phyloP scores from a whole-genome alignment of 1,139 yeast species.

The Debaryomyces psychrophilus region DNA sequence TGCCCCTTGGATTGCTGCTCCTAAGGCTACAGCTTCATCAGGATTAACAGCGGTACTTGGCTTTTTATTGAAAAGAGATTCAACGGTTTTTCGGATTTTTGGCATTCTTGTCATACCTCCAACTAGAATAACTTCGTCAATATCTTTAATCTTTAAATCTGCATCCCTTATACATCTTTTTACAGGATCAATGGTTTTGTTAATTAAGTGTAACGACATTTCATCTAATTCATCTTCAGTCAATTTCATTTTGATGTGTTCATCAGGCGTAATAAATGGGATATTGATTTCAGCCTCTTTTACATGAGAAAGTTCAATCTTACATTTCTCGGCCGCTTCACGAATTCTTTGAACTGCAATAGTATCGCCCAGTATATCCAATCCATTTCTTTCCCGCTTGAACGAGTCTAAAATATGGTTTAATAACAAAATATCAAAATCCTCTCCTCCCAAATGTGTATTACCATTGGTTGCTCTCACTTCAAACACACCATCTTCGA shows the following conservation, averaged over 20 bases:
- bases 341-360: constrained; percentile 66
- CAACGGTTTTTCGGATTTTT: constrained; percentile 60
- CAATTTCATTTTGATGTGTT: constrained; percentile 53
- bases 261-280: constrained; percentile 60
- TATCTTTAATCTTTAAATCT: constrained; percentile 59
- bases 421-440: constrained; percentile 67
- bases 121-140: constrained; percentile 72
- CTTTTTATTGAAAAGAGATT: constrained; percentile 54
- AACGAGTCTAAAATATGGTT: constrained; percentile 55
- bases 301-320: constrained; percentile 70
- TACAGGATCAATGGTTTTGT: constrained; percentile 66
- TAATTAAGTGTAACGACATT: constrained; percentile 62
- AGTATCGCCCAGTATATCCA: constrained; percentile 47
- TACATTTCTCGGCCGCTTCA: constrained; percentile 72
- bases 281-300: constrained; percentile 58
- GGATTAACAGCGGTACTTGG: constrained; percentile 76
- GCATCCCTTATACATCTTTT: constrained; percentile 73
- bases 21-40: constrained; percentile 83
- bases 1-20: constrained; percentile 86
- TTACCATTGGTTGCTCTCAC: constrained; percentile 84
- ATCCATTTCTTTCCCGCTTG: constrained; percentile 41
- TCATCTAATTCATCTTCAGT: constrained; percentile 67
- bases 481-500: constrained; percentile 81
- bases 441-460: constrained; percentile 85
- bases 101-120: constrained; percentile 93